Evolutionary conservation across 768 basidiomycete genomes (phyloP), one percentile per base, ranked within the genome.

Genomic region (Mycena metata): DNA sequence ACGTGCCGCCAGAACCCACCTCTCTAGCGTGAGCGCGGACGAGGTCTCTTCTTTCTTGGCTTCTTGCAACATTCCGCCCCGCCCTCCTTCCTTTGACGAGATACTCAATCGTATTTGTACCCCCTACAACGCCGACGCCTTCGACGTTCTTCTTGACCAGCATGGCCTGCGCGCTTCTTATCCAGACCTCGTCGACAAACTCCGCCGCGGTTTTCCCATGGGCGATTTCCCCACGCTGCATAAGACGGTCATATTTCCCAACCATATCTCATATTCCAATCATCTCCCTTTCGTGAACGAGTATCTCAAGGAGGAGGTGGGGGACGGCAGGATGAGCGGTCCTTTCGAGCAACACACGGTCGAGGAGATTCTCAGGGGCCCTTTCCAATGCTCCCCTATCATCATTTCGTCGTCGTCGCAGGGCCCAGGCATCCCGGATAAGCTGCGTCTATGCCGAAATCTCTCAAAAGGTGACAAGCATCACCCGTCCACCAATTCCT

Each of bases 301-400:
- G 1, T 77, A 77, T 30, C 60, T 77, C 2, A 19, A 42, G 0
- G 66, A 73, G 0, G 77, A 79, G 52, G 63, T 75, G 1, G 23
- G 23, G 0, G 66, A 73, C 0, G 46, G 63, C 13, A 21, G 76
- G 6, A 79, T 81, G 75, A 71, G 69, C 6, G 74, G 72, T 16
- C 72, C 74, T 2, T 76, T 60, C 52, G 23, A 60, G 1, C 64
- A 59, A 21, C 36, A 6, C 2, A 66, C 70, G 47, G 55, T 61
- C 5, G 67, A 75, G 42, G 26, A 33, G 2, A 71, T 60, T 9
- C 30, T 46, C n/a, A n/a, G n/a, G 5, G 73, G 74, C 7, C 56
- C 41, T 2, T 73, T 74, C 30, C 60, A 67, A 26, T 69, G 49
- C 33, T 74, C 72, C 0, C 75, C 73, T 3, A 60, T 76, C 15